Evolutionary conservation across 1,139 yeast genomes (phyloP).

Genomic region (Blastobotrys illinoisensis): DNA sequence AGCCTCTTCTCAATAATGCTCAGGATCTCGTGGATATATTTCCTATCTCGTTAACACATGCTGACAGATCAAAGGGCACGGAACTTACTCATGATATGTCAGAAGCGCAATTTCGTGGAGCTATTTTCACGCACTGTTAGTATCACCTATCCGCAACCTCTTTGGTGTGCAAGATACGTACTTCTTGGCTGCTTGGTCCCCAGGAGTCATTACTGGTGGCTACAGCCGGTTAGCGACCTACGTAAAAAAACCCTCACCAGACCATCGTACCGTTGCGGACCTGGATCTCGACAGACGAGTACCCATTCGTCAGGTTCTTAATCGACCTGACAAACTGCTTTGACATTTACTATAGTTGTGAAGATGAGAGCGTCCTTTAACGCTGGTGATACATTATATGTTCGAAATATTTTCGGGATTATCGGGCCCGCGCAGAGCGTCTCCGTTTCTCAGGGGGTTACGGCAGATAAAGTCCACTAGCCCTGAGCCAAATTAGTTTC

Average conservation of each 20-base stretch:
- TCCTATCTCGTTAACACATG: constrained; percentile 15
- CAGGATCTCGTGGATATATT: constrained; percentile 81
- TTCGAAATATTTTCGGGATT: not conserved
- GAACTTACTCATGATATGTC: constrained; percentile 48
- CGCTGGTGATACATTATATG: not conserved
- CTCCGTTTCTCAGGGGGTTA: not conserved
- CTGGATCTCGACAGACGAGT: constrained; percentile 74
- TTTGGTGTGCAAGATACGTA: not conserved
- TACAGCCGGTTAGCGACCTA: constrained; percentile 2
- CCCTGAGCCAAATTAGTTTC: not conserved
- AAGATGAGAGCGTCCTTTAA: not conserved
- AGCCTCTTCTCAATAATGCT: constrained; percentile 89
- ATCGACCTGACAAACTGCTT: constrained; percentile 75
- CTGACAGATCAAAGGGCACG: not conserved
- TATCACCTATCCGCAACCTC: not conserved
- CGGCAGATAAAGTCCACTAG: not conserved
- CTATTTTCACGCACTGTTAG: constrained; percentile 6
- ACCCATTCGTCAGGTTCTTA: constrained; percentile 89
- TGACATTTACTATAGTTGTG: constrained; percentile 7
- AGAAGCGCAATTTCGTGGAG: constrained; percentile 79
- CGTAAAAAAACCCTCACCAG: not conserved
- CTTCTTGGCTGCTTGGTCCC: constrained; percentile 72
- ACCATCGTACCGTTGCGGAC: constrained; percentile 53
- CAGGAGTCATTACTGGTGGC: constrained; percentile 83
- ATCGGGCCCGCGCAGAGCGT: not conserved